Base-by-base conservation (phyloP, 805 yeast species). In the Candida oleophila region DNA sequence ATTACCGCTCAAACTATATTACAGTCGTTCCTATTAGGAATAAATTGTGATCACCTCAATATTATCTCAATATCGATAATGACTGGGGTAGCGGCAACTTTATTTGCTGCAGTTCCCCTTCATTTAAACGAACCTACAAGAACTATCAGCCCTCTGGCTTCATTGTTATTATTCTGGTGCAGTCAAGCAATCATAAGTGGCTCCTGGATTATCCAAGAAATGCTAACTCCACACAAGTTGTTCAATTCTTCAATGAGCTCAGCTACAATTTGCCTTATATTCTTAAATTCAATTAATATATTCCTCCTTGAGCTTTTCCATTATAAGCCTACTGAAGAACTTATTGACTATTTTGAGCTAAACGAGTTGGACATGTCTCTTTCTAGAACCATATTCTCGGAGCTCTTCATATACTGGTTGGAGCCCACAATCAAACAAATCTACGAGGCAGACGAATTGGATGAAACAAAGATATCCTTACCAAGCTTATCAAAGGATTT, bases 101-200 rank as follows among this genome's bases (percentile, higher is more conserved):
- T 28, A 11, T 30, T 41, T 3, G 22, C 20, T 9, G 37, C 20
- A 7, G n/a, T 41, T 3, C 43, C 43, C 16, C 55, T 80, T 11
- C 77, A 76, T 37, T 45, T 64, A 7, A 47, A 76, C 15, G 85
- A 81, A 50, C 64, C 69, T 7, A 64, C 72, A 39, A 64, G 70
- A 40, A 61, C 66, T 1, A 54, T 69, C 0, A 57, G 68, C 2
- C 74, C 74, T 12, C 56, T 61, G 22, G 75, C 71, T 2, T 61
- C 75, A 0, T 50, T 73, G 20, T 54, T 75, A 8, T 49, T 71
- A 16, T 77, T 61, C 51, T 77, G 81, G 81, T 19, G 19, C 11
- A 12, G 28, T 8, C 19, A 32, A 15, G 14, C 30, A 7, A 8
- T 41, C 3, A 49, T 7, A 3, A 53, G 7, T 20, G 51, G 14